Conservation (phyloP, 805 yeast genomes). For the Candida manassasensis region DNA sequence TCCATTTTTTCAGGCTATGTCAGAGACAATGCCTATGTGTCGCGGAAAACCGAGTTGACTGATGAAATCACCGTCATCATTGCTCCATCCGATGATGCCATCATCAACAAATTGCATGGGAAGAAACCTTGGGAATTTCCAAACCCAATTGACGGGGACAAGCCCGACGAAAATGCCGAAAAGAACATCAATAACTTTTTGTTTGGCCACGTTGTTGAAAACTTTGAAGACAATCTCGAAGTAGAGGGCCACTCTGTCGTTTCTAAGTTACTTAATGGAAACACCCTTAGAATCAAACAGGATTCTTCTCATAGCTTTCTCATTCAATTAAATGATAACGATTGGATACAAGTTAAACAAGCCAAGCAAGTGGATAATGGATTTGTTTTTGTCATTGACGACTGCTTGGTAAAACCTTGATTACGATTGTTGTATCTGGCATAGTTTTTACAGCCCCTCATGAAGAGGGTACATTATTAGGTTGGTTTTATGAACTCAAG, state of each 20-base stretch:
- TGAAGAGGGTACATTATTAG: not conserved
- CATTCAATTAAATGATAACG: conserved; percentile 10
- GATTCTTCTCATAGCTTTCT: conserved; percentile 14
- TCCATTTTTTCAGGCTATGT: conserved; percentile 65
- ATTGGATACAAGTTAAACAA: conserved; percentile 19
- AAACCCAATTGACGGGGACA: conserved; percentile 33
- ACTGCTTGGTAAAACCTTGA: conserved; percentile 24
- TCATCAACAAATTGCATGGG: conserved; percentile 34
- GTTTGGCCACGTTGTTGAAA: conserved; percentile 52
- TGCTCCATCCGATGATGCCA: conserved; percentile 67
- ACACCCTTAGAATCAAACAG: conserved; percentile 18
- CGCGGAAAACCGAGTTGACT: conserved; percentile 43
- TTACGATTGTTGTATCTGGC: conserved; percentile 3
- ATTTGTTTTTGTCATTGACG: conserved; percentile 32
- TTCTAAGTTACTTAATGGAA: conserved; percentile 18
- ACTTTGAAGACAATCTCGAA: conserved; percentile 18
- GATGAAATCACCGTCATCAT: conserved; percentile 49
- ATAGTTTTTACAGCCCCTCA: no score
- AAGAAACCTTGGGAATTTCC: conserved; percentile 89
- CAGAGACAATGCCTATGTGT: conserved; percentile 55
- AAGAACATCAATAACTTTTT: conserved; percentile 57
- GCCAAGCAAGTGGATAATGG: conserved; percentile 37
- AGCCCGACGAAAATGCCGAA: conserved; percentile 42
- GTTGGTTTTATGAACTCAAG: not conserved
- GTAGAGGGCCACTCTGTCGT: conserved; percentile 12